Conservation (phyloP, 179 eudicot species). For the Patellifolia procumbens region DNA sequence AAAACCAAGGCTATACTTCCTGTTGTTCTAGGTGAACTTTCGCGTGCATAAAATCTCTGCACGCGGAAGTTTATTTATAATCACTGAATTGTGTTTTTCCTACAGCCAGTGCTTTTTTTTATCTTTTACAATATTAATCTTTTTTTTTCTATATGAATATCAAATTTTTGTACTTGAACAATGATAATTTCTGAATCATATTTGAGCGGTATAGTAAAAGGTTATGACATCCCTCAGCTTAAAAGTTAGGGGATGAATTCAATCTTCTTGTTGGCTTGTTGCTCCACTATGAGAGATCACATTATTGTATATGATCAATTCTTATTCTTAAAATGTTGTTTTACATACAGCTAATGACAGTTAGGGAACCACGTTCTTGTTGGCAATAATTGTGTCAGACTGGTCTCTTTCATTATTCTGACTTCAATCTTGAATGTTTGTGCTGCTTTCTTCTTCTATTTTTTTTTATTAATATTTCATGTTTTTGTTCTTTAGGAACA, state of each 20-base stretch:
- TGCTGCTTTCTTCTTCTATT: not conserved
- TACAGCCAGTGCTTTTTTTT: conserved; percentile 3
- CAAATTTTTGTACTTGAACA: conserved; percentile 25
- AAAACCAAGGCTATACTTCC: conserved; percentile 34
- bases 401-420: conserved; percentile 7
- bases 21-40: conserved; percentile 51
- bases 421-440: conserved; percentile 11
- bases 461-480: not conserved
- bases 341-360: conserved; percentile 28
- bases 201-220: conserved; percentile 26
- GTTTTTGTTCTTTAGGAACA: no score
- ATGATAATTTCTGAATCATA: conserved; percentile 15
- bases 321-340: not conserved
- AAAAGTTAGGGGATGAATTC: not conserved
- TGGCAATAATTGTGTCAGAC: conserved; percentile 24
- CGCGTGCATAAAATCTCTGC: not conserved
- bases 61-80: not conserved
- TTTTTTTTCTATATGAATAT: conserved; percentile 3
- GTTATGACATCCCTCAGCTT: conserved; percentile 16
- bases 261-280: not conserved
- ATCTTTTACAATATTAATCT: not conserved
- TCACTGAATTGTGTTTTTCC: conserved; percentile 22
- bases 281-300: conserved; percentile 9
- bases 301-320: conserved; percentile 19
- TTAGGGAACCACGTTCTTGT: conserved; percentile 29